These are phyloP conservation scores for Plasmodium ovale DNA, from an alignment of 169 alveolate species.

Conservation along the genomic window DNA sequence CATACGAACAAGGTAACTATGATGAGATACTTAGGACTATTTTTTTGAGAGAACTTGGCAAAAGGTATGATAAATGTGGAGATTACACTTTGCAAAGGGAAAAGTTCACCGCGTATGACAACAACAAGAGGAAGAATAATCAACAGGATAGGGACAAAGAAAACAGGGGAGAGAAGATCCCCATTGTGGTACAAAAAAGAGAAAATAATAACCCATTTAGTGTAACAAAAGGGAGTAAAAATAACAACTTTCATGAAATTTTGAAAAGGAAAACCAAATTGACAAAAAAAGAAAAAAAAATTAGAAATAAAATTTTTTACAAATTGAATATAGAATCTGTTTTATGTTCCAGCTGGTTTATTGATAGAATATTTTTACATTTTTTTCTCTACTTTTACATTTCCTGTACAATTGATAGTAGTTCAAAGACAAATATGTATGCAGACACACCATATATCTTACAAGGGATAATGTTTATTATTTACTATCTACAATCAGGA, in stretches of 20 bases:
- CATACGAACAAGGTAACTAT: not conserved
- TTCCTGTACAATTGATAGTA: conserved; percentile 52
- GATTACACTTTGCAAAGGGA: not conserved
- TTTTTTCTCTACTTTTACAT: conserved; percentile 55
- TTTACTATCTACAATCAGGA: conserved; percentile 64
- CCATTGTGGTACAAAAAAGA: not conserved
- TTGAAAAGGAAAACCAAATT: not conserved
- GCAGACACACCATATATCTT: conserved; percentile 56
- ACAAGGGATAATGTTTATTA: conserved; percentile 57
- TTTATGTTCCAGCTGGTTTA: conserved; percentile 64
- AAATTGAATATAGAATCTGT: conserved; percentile 73
- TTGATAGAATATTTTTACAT: conserved; percentile 61
- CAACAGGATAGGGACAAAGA: not conserved
- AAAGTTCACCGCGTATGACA: not conserved
- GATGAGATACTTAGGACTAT: not conserved
- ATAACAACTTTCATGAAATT: not conserved
- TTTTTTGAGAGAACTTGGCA: conserved; percentile 4
- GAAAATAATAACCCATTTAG: not conserved
- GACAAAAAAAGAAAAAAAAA: conserved; percentile 19
- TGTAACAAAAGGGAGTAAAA: not conserved
- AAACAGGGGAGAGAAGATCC: too few relatives aligned
- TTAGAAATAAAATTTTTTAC: conserved; percentile 35
- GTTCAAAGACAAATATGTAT: conserved; percentile 24
- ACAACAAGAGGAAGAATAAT: not conserved
- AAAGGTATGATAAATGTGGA: not conserved